Evolutionary conservation across 495 filamentous ascomycete species (phyloP), one percentile per base, ranked within the genome.

Genomic region (Corynascus novoguineensis): DNA sequence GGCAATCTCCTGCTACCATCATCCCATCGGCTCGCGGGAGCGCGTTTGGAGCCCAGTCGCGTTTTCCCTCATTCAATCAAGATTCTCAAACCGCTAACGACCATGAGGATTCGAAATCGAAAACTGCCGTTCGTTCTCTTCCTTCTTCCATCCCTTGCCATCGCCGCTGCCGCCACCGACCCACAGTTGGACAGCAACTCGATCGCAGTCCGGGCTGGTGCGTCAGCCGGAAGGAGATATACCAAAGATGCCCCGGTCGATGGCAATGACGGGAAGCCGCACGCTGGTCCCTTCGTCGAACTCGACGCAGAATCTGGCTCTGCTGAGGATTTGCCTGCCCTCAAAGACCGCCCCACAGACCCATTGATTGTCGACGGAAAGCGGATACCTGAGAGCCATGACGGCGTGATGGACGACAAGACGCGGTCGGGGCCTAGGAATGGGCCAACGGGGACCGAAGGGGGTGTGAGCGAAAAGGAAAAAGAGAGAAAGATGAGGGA

Each of bases 191-290:
- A 58, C 25, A 63, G 46, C 8, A 55, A 64, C 56, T 58, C 58
- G 38, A 60, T 57, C 47, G 22, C 53, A n/a, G 22, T 42, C 28
- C n/a, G 52, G 11, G 64, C 66, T 25, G 52, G 55, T 40, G 46
- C 66, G 40, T 37, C 64, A 15, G 35, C 58, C 21, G 69, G 57
- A 29, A 70, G 71, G 60, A 73, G 74, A 35, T 69, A 70, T 50
- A 91, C 89, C 57, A 90, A 88, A 73, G 85, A 93, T 76, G 89
- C 89, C 60, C 93, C 95, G 1, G 87, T 97, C 6, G 93, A 98
- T 68, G 95, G 93, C 32, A 87, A 90, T 60, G 93, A 98, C 78
- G 93, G 93, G 25, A 92, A 90, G 76, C 93, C 93, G 31, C 93
- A 98, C 68, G 83, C 83, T 24, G 93, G 93, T 9, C 93, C 95